Conservation (phyloP, 164 flowering plant genomes). For the Malania oleifera region DNA sequence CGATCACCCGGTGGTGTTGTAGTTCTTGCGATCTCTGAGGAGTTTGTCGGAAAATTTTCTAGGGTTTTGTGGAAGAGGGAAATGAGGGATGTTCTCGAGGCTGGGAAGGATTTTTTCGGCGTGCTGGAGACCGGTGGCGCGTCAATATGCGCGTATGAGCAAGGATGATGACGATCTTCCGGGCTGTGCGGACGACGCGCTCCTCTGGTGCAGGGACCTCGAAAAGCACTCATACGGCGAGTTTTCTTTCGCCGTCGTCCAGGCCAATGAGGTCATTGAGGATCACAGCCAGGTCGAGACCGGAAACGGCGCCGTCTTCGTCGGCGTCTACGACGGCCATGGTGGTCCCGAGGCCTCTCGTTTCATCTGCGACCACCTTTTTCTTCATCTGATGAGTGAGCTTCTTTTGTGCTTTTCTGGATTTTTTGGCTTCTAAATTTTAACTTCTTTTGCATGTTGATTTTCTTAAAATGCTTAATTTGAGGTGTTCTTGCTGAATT, state of each 20-base stretch:
- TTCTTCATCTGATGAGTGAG: slow-evolving; percentile 55
- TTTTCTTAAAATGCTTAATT: not conserved
- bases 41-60: not conserved
- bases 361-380: slow-evolving; percentile 51
- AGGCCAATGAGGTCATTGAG: slow-evolving; percentile 65
- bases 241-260: slow-evolving; percentile 70
- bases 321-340: slow-evolving; percentile 88
- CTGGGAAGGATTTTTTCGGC: slow-evolving; percentile 43
- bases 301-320: slow-evolving; percentile 42
- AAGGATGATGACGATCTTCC: slow-evolving; percentile 38
- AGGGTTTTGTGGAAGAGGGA: slow-evolving; percentile 27
- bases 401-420: not conserved
- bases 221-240: slow-evolving; percentile 60
- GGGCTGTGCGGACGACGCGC: slow-evolving; percentile 26
- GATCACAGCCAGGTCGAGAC: slow-evolving; percentile 83
- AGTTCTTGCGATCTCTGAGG: not conserved
- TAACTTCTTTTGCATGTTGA: not conserved
- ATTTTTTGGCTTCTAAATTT: slow-evolving; percentile 3
- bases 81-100: slow-evolving; percentile 85
- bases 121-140: slow-evolving; percentile 49
- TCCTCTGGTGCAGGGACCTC: slow-evolving; percentile 61
- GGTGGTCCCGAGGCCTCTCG: slow-evolving; percentile 77
- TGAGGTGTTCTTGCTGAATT: not conserved
- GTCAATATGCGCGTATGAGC: slow-evolving; percentile 66
- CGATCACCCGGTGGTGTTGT: no score